A percentile compares a stretch with the other conserved stretches of the same genome.
Evolutionary conservation across 2,329 filamentous ascomycete species (phyloP).

Genomic region (Fusarium sp.): DNA sequence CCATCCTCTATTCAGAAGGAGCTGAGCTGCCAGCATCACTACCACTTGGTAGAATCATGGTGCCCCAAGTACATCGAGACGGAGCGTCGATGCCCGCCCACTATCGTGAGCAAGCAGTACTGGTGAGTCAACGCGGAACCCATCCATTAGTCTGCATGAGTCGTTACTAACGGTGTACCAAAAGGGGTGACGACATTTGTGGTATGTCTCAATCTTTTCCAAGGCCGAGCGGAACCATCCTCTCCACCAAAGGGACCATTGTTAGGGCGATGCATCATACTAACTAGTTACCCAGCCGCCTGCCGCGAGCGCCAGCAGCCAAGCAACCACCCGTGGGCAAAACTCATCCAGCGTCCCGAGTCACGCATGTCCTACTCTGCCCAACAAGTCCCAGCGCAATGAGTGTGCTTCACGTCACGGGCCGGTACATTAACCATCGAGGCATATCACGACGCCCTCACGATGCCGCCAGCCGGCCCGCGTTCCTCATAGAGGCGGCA

Average conservation of each 20-base stretch:
- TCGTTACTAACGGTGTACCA: constrained; percentile 40
- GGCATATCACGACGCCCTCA: constrained; percentile 1
- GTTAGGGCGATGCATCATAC: constrained; percentile 27
- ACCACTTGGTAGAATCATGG: constrained; percentile 62
- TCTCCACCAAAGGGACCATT: constrained; percentile 11
- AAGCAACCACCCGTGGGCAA: constrained; percentile 54
- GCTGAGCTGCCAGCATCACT: constrained; percentile 64
- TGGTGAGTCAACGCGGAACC: constrained; percentile 50
- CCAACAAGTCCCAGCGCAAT: constrained; percentile 48
- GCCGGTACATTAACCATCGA: constrained; percentile 14
- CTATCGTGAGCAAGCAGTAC: constrained; percentile 59
- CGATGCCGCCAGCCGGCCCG: constrained; percentile 29
- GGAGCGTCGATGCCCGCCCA: constrained; percentile 56
- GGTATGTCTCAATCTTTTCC: constrained; percentile 49
- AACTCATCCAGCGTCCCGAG: constrained; percentile 52
- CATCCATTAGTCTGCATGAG: not conserved
- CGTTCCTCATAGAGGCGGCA: constrained; percentile 24
- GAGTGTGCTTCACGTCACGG: constrained; percentile 24
- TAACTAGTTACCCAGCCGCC: constrained; percentile 48
- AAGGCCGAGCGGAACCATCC: constrained; percentile 16
- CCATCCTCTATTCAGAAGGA: constrained; percentile 54
- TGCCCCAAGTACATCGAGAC: constrained; percentile 60
- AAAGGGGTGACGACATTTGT: constrained; percentile 59
- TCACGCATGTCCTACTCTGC: constrained; percentile 44
- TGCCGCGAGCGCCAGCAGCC: constrained; percentile 55